These are phyloP conservation scores for Bombardia bombarda DNA, from an alignment of 495 filamentous ascomycete genomes.

Conservation along the genomic window DNA sequence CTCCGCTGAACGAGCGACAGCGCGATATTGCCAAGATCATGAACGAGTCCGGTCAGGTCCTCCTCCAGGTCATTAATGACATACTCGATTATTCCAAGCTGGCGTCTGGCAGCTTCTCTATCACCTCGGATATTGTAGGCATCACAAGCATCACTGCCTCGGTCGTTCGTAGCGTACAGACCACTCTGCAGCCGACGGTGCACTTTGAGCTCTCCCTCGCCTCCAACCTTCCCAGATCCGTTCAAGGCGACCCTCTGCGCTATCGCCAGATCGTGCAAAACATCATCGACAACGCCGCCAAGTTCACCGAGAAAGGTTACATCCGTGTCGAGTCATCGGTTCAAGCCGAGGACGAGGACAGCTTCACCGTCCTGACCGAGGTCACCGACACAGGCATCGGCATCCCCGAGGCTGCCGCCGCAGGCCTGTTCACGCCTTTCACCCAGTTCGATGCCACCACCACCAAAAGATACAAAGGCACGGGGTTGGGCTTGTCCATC, in stretches of 20 bases:
- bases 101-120: conserved; percentile 35
- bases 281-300: conserved; percentile 38
- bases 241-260: conserved; percentile 38
- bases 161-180: conserved; percentile 41
- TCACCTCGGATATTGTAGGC: conserved; percentile 35
- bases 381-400: conserved; percentile 74
- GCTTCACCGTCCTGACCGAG: conserved; percentile 45
- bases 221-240: conserved; percentile 30
- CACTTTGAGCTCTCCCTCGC: conserved; percentile 30
- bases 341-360: conserved; percentile 29
- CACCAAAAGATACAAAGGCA: conserved; percentile 72
- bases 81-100: conserved; percentile 47
- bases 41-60: conserved; percentile 37
- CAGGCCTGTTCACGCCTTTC: conserved; percentile 72
- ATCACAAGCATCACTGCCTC: conserved; percentile 41
- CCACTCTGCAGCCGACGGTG: conserved; percentile 24
- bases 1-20: conserved; percentile 27
- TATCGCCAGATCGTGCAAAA: conserved; percentile 44
- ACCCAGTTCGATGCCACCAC: conserved; percentile 69
- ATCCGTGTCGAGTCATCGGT: conserved; percentile 26
- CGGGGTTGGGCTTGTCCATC: conserved; percentile 71
- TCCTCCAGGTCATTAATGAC: conserved; percentile 44
- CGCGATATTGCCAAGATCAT: conserved; percentile 40
- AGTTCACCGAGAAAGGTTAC: conserved; percentile 40
- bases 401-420: conserved; percentile 51